Conservation (phyloP, 2,329 filamentous ascomycete genomes). For the Spiromastix sp. region DNA sequence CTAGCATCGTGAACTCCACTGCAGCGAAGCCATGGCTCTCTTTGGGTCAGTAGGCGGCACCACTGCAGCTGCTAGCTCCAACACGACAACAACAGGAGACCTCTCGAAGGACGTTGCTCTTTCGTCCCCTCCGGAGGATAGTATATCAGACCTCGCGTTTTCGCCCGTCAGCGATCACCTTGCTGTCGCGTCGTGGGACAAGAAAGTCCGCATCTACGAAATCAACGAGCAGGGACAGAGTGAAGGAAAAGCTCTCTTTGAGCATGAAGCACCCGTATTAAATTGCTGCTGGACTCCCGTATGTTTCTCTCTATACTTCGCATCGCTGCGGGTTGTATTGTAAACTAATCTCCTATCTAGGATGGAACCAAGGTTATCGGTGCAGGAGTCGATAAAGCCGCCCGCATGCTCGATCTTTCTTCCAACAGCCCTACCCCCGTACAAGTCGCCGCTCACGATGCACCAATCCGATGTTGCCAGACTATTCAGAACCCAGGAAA, state of each 20-base stretch:
- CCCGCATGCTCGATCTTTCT: conserved; percentile 75
- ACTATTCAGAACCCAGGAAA: conserved; percentile 57
- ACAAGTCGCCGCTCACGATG: conserved; percentile 76
- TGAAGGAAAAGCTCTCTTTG: conserved; percentile 74
- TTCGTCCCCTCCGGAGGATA: conserved; percentile 70
- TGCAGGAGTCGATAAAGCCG: conserved; percentile 80
- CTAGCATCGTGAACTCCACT: no score
- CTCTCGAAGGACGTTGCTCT: conserved; percentile 81
- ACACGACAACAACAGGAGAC: conserved; percentile 66
- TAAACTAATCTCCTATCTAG: conserved; percentile 36
- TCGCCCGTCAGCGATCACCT: conserved; percentile 69
- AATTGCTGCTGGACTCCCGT: conserved; percentile 84
- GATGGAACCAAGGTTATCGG: conserved; percentile 85
- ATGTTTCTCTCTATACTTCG: conserved; percentile 23
- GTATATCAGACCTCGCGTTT: conserved; percentile 79
- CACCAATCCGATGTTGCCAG: conserved; percentile 65
- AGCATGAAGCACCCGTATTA: conserved; percentile 76
- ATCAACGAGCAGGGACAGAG: conserved; percentile 68
- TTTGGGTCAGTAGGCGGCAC: no score
- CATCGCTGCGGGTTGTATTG: conserved; percentile 3
- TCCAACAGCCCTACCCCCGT: conserved; percentile 42
- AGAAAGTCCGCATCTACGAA: conserved; percentile 95
- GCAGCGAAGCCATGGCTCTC: no score
- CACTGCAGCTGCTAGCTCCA: conserved; percentile 39
- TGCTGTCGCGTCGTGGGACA: conserved; percentile 91